A percentile compares a stretch with the other conserved stretches of the same genome.
phyloP scores from a whole-genome alignment of 352 stramenopile genomes.

The Phytopythium cucurbitacearum region DNA sequence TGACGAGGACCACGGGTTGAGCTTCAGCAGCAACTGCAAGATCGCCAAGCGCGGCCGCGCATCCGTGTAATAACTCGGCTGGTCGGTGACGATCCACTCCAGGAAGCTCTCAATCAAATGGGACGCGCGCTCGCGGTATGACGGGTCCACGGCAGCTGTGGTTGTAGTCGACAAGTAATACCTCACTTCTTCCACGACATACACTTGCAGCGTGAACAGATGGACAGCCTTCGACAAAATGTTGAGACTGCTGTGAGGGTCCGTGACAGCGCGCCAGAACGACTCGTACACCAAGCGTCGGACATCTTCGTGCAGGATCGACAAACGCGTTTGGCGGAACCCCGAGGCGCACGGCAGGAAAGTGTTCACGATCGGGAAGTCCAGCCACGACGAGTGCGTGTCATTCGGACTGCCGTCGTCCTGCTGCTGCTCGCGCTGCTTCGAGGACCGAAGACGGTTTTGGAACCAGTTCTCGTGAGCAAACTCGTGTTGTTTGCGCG shows the following conservation, averaged over 20 bases:
- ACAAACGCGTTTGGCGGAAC: slow-evolving; percentile 49
- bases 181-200: slow-evolving; percentile 72
- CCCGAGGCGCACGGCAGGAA: slow-evolving; percentile 64
- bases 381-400: slow-evolving; percentile 75
- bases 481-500: slow-evolving; percentile 83
- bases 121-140: slow-evolving; percentile 40
- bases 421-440: slow-evolving; percentile 61
- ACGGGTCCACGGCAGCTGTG: slow-evolving; percentile 31
- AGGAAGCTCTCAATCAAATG: slow-evolving; percentile 50
- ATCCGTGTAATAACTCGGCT: slow-evolving; percentile 26
- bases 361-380: slow-evolving; percentile 82
- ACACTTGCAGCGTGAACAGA: slow-evolving; percentile 78
- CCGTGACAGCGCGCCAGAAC: slow-evolving; percentile 52
- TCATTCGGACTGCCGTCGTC: slow-evolving; percentile 46
- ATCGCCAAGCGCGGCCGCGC: slow-evolving; percentile 31
- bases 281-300: slow-evolving; percentile 67
- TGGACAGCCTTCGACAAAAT: slow-evolving; percentile 68
- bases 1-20: slow-evolving; percentile 69
- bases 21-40: slow-evolving; percentile 56
- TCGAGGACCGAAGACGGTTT: slow-evolving; percentile 62
- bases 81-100: slow-evolving; percentile 46
- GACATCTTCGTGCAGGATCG: slow-evolving; percentile 57
- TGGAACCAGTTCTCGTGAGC: slow-evolving; percentile 88
- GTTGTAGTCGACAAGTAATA: slow-evolving; percentile 53
- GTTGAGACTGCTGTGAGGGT: slow-evolving; percentile 58